phyloP scores from a whole-genome alignment of 2,329 filamentous ascomycete species.

The Clarireedia paspali region DNA sequence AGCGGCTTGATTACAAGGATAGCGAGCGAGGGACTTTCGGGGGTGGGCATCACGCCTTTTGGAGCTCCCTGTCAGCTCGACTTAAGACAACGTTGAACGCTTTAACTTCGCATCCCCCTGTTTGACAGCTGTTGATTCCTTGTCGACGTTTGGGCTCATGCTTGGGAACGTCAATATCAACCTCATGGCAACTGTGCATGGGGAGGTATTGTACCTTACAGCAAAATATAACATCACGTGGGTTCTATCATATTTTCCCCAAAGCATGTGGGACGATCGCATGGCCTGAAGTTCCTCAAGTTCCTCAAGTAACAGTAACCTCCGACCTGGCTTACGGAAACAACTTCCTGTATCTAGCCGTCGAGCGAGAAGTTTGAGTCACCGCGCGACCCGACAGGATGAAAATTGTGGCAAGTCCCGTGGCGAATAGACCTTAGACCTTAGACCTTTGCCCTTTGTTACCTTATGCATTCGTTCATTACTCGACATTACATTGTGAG shows the following conservation, averaged over 20 bases:
- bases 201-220: conserved; percentile 12
- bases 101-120: conserved; percentile 13
- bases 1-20: conserved; percentile 12
- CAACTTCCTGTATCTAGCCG: conserved; percentile 6
- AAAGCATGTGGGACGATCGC: conserved; percentile 8
- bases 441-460: not conserved
- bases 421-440: not conserved
- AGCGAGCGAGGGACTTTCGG: not conserved
- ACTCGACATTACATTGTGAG: not conserved
- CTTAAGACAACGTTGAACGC: conserved; percentile 7
- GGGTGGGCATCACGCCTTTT: no score
- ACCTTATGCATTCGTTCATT: not conserved
- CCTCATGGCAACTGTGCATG: conserved; percentile 13
- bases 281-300: not conserved
- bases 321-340: conserved; percentile 11
- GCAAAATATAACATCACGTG: conserved; percentile 7
- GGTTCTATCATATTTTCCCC: not conserved
- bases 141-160: conserved; percentile 11
- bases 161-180: conserved; percentile 21
- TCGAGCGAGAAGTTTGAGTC: conserved; percentile 6
- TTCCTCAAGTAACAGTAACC: not conserved
- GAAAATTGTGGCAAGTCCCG: conserved; percentile 1
- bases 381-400: conserved; percentile 5
- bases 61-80: conserved; percentile 3
- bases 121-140: conserved; percentile 15